These are phyloP conservation scores for Calonectria honghensis DNA, from an alignment of 2,329 filamentous ascomycete species.

Conservation along the genomic window DNA sequence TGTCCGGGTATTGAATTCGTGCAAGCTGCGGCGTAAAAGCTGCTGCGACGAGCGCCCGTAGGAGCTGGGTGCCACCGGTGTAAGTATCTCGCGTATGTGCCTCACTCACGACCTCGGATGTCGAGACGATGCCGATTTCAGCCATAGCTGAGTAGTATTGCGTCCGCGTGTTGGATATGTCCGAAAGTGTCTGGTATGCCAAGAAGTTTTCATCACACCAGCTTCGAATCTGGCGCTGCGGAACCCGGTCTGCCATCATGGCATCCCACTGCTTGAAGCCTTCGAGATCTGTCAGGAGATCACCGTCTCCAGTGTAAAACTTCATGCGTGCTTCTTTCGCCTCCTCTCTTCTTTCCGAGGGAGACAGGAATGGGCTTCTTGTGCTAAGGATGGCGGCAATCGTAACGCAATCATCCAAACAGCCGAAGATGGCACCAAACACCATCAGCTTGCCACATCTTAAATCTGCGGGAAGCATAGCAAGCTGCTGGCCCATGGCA, in stretches of 20 bases:
- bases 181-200: slow-evolving; percentile 86
- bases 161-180: slow-evolving; percentile 89
- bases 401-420: slow-evolving; percentile 89
- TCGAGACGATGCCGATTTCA: slow-evolving; percentile 86
- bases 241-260: slow-evolving; percentile 74
- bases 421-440: slow-evolving; percentile 94
- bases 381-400: slow-evolving; percentile 95
- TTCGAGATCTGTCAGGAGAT: slow-evolving; percentile 89
- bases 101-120: slow-evolving; percentile 58
- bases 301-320: slow-evolving; percentile 87
- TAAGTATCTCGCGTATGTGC: slow-evolving; percentile 47
- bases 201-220: slow-evolving; percentile 94
- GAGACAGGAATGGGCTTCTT: slow-evolving; percentile 89
- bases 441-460: slow-evolving; percentile 96
- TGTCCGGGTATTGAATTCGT: slow-evolving; percentile 94
- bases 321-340: slow-evolving; percentile 83
- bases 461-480: slow-evolving; percentile 94
- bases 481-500: slow-evolving; percentile 92
- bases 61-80: slow-evolving; percentile 66
- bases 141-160: slow-evolving; percentile 91
- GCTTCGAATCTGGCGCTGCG: slow-evolving; percentile 78
- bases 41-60: slow-evolving; percentile 82
- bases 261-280: slow-evolving; percentile 89
- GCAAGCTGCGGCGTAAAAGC: slow-evolving; percentile 91
- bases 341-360: slow-evolving; percentile 87